These are phyloP conservation scores for Cerrena zonata DNA, from an alignment of 1,284 basidiomycete species.

Conservation along the genomic window DNA sequence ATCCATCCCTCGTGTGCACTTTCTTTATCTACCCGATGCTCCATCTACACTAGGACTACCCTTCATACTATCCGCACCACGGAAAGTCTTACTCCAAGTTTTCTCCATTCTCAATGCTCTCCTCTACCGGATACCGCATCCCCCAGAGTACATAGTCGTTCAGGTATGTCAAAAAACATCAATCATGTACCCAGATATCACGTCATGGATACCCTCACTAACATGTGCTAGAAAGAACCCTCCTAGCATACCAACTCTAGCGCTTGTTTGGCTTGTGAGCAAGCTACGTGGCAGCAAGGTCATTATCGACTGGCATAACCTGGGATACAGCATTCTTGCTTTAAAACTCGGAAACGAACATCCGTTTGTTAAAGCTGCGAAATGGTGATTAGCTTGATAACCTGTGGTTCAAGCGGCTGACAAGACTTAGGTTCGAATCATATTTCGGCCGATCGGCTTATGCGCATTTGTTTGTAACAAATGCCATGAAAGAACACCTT, in stretches of 20 bases:
- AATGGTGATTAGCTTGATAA: slow-evolving; percentile 42
- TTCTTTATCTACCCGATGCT: slow-evolving; percentile 61
- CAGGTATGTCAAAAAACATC: slow-evolving; percentile 58
- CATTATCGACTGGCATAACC: slow-evolving; percentile 99
- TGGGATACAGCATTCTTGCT: slow-evolving; percentile 89
- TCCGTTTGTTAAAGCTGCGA: slow-evolving; percentile 68
- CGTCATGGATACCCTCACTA: neutral
- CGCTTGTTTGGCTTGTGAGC: slow-evolving; percentile 74
- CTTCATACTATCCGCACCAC: slow-evolving; percentile 74
- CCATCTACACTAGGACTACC: slow-evolving; percentile 52
- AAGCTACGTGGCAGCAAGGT: slow-evolving; percentile 70
- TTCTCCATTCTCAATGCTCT: slow-evolving; percentile 58
- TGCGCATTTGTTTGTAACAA: slow-evolving; percentile 91
- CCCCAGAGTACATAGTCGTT: slow-evolving; percentile 84
- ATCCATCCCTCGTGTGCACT: slow-evolving; percentile 55
- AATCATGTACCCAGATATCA: neutral
- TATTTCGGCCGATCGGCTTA: slow-evolving; percentile 76
- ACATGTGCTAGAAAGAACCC: slow-evolving; percentile 69
- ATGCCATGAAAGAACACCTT: slow-evolving; percentile 76
- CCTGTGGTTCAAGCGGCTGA: neutral
- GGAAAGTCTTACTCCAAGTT: slow-evolving; percentile 76
- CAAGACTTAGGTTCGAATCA: slow-evolving; percentile 66
- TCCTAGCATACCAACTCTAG: slow-evolving; percentile 90
- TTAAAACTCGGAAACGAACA: slow-evolving; percentile 70
- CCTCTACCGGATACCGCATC: slow-evolving; percentile 53